Conservation (phyloP, 2,329 filamentous ascomycete species). For the Cladorrhinum sp. region DNA sequence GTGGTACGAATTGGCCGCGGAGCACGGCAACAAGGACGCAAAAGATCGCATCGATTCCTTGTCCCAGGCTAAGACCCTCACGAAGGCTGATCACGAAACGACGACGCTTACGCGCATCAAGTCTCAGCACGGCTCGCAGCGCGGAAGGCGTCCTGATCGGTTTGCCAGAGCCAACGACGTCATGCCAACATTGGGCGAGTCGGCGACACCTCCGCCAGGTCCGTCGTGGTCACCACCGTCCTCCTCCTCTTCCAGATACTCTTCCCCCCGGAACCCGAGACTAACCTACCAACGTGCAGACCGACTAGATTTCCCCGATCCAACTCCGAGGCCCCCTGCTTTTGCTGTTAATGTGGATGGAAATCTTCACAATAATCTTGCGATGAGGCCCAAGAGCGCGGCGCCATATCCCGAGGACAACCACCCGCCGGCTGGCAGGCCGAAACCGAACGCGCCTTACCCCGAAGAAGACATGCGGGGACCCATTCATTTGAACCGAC, state of each 20-base stretch:
- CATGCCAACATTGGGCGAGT: slow-evolving; percentile 51
- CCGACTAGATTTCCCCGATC: slow-evolving; percentile 45
- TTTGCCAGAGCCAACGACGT: slow-evolving; percentile 48
- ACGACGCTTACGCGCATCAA: slow-evolving; percentile 87
- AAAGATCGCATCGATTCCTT: slow-evolving; percentile 78
- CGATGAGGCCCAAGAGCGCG: slow-evolving; percentile 49
- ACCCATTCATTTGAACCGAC: slow-evolving; percentile 43
- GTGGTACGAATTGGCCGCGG: slow-evolving; percentile 89
- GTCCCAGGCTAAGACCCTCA: slow-evolving; percentile 76
- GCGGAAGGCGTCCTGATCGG: slow-evolving; percentile 58
- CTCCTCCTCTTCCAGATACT: slow-evolving; percentile 4
- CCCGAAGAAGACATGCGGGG: slow-evolving; percentile 48
- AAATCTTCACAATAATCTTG: slow-evolving; percentile 27
- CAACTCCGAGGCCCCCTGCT: slow-evolving; percentile 46
- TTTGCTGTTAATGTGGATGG: slow-evolving; percentile 51
- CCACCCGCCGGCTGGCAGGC: slow-evolving; percentile 49
- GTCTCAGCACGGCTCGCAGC: slow-evolving; percentile 69
- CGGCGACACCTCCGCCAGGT: slow-evolving; percentile 30
- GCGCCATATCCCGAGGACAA: slow-evolving; percentile 72
- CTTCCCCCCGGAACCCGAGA: slow-evolving; percentile 28
- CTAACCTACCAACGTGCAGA: slow-evolving; percentile 38
- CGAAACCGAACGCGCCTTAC: slow-evolving; percentile 50
- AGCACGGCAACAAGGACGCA: slow-evolving; percentile 90
- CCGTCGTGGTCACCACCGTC: not conserved
- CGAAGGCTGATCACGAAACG: slow-evolving; percentile 88